phyloP scores from a whole-genome alignment of 805 yeast genomes.

The Metschnikowia gelsemii region DNA sequence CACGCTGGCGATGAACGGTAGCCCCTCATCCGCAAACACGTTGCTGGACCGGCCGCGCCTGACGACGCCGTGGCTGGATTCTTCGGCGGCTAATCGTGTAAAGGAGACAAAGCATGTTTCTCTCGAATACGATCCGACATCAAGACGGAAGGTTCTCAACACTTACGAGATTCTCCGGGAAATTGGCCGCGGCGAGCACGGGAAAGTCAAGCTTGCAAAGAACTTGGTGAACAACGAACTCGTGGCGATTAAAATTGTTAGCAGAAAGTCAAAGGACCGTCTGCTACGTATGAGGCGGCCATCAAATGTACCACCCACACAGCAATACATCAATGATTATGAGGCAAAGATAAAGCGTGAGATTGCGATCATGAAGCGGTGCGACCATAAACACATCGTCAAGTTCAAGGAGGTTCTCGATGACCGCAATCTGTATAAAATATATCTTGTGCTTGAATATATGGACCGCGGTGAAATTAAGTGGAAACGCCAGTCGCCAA shows the following conservation, averaged over 20 bases:
- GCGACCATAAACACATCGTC: slow-evolving; percentile 43
- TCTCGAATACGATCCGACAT: slow-evolving; percentile 85
- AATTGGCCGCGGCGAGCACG: slow-evolving; percentile 96
- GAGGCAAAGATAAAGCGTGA: slow-evolving; percentile 41
- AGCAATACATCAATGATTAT: slow-evolving; percentile 27
- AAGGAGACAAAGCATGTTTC: slow-evolving; percentile 80
- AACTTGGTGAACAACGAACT: slow-evolving; percentile 61
- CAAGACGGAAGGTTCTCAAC: slow-evolving; percentile 77
- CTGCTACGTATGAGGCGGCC: slow-evolving; percentile 34
- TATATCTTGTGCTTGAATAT: slow-evolving; percentile 86
- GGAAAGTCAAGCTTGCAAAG: slow-evolving; percentile 91
- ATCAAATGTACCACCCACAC: slow-evolving; percentile 24
- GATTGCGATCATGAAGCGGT: slow-evolving; percentile 49
- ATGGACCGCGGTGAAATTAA: slow-evolving; percentile 86
- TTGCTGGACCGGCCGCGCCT: slow-evolving; percentile 2
- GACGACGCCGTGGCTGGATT: slow-evolving; percentile 7
- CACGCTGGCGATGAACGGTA: slow-evolving; percentile 3
- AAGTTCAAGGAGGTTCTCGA: slow-evolving; percentile 67
- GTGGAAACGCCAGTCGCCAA: slow-evolving; percentile 52
- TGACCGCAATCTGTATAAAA: slow-evolving; percentile 78
- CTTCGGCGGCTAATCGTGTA: slow-evolving; percentile 7
- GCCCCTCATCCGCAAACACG: slow-evolving; percentile 4
- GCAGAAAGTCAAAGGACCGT: slow-evolving; percentile 53
- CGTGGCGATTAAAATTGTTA: slow-evolving; percentile 94
- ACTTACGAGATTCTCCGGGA: slow-evolving; percentile 86